Conservation (phyloP, 2,329 filamentous ascomycete genomes). For the Apiospora hydei region DNA sequence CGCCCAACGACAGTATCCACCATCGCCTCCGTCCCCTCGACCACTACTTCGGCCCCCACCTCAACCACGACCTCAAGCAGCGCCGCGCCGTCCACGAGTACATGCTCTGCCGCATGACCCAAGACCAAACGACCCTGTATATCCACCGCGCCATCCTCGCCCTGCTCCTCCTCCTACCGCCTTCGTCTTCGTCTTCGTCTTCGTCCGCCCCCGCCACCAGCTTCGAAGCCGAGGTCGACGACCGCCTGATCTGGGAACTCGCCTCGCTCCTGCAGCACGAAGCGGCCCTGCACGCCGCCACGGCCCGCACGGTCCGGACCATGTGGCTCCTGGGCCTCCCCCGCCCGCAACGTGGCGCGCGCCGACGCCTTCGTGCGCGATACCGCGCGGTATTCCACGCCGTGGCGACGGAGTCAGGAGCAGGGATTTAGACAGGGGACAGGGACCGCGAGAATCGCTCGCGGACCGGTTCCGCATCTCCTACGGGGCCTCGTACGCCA, state of each 20-base stretch:
- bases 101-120: constrained; percentile 3
- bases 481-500: background rate
- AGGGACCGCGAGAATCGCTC: background rate
- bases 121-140: background rate
- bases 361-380: constrained; percentile 12
- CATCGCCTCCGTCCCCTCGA: background rate
- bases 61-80: background rate
- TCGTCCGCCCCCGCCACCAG: no score
- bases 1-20: background rate
- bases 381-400: background rate
- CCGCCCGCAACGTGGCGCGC: background rate
- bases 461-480: background rate
- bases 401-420: no score
- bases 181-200: background rate
- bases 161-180: background rate
- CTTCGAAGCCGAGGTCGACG: background rate
- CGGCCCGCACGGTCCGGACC: background rate
- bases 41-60: background rate
- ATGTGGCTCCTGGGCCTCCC: background rate
- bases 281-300: background rate
- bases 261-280: background rate
- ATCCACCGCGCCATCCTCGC: background rate
- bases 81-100: background rate
- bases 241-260: background rate
- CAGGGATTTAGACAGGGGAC: no score